Percentiles rank a stretch among this genome's conserved stretches.
These are phyloP conservation scores for Stephania cephalantha DNA, from an alignment of 164 flowering plant species.

Conservation along the genomic window DNA sequence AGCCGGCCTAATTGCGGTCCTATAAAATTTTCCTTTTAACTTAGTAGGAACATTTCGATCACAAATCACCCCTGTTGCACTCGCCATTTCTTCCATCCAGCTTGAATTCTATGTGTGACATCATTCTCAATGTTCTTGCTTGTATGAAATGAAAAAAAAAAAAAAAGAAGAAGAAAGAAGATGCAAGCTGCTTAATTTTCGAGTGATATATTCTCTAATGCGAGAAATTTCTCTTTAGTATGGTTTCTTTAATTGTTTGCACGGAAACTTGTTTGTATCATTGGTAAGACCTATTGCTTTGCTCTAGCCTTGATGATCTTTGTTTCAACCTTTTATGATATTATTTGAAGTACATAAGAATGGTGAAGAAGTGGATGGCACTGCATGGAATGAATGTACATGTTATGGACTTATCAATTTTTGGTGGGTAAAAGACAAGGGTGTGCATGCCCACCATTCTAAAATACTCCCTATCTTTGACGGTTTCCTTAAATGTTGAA, in stretches of 20 bases:
- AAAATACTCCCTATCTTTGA: neutral
- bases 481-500: conserved; percentile 3
- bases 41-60: too few relatives aligned
- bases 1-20: too few relatives aligned
- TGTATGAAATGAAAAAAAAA: neutral
- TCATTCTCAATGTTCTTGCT: too few relatives aligned
- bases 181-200: neutral
- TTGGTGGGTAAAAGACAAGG: conserved; percentile 1
- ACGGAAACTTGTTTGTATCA: neutral
- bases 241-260: neutral
- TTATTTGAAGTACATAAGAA: neutral
- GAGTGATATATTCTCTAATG: neutral
- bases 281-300: neutral
- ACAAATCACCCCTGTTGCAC: too few relatives aligned
- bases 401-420: neutral
- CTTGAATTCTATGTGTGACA: too few relatives aligned
- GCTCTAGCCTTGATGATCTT: neutral
- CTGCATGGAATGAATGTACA: neutral
- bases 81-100: too few relatives aligned
- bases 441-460: neutral
- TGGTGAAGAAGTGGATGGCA: neutral
- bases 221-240: neutral
- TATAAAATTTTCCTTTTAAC: too few relatives aligned
- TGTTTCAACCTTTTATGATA: neutral
- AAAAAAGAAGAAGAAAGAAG: too few relatives aligned